A percentile compares a stretch with the other conserved stretches of the same genome.
Evolutionary conservation across 768 basidiomycete species (phyloP).

Genomic region (Tephrocybe rancida): DNA sequence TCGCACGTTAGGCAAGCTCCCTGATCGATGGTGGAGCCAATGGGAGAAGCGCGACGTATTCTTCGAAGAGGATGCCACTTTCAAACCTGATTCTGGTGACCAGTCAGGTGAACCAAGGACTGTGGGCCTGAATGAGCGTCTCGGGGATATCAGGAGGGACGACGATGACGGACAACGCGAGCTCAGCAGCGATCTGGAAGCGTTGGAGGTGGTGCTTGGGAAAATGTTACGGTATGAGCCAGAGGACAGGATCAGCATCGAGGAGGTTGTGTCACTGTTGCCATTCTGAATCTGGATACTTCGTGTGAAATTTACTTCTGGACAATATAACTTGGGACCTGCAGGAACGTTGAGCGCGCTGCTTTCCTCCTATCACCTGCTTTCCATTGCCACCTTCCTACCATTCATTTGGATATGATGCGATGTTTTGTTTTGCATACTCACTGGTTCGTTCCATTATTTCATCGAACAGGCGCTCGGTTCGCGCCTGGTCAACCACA

Average conservation of each 20-base stretch:
- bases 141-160: neutral
- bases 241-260: constrained; percentile 6
- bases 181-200: constrained; percentile 3
- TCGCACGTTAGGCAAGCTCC: constrained; percentile 5
- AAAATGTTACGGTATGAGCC: constrained; percentile 8
- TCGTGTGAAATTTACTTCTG: neutral
- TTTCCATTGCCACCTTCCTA: neutral
- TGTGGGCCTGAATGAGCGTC: constrained; percentile 6
- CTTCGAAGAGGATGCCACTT: constrained; percentile 2
- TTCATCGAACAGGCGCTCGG: neutral
- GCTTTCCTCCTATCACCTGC: no score
- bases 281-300: neutral
- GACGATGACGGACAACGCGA: constrained; percentile 5
- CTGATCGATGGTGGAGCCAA: constrained; percentile 4
- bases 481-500: neutral
- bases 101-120: constrained; percentile 3
- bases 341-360: neutral
- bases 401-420: neutral
- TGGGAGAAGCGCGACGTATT: neutral
- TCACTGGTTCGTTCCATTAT: no score
- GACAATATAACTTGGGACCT: neutral
- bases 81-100: constrained; percentile 1
- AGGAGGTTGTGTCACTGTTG: constrained; percentile 10
- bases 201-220: neutral
- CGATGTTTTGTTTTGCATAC: no score